These are phyloP conservation scores for Penicillium olsonii DNA, from an alignment of 2,329 filamentous ascomycete species.

Conservation along the genomic window DNA sequence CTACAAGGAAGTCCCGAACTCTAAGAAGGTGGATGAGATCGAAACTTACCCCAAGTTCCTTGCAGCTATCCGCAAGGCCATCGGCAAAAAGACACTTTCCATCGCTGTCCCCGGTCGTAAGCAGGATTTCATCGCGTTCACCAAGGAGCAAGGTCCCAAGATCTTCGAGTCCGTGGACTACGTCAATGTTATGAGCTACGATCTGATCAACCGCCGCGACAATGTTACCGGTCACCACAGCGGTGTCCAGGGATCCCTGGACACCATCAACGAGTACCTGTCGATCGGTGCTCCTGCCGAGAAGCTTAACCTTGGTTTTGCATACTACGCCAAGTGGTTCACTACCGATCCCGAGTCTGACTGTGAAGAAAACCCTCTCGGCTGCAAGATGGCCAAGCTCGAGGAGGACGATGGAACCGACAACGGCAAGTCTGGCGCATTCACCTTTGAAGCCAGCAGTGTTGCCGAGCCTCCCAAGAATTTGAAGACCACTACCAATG, in stretches of 20 bases:
- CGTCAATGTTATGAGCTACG: conserved; percentile 72
- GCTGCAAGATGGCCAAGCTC: conserved; percentile 60
- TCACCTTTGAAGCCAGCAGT: conserved; percentile 50
- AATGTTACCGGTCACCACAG: conserved; percentile 65
- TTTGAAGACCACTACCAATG: conserved; percentile 30
- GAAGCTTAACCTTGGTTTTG: conserved; percentile 67
- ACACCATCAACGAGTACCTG: conserved; percentile 61
- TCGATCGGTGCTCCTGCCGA: conserved; percentile 55
- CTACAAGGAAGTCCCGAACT: conserved; percentile 65
- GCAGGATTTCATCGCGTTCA: conserved; percentile 70
- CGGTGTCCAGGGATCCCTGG: conserved; percentile 58
- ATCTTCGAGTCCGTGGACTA: conserved; percentile 65
- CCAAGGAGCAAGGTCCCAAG: conserved; percentile 54
- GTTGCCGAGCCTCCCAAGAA: conserved; percentile 26
- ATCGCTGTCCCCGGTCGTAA: conserved; percentile 66
- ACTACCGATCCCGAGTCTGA: conserved; percentile 51
- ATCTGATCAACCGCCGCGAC: conserved; percentile 71
- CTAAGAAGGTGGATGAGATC: conserved; percentile 61
- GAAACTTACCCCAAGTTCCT: conserved; percentile 63
- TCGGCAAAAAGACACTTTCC: conserved; percentile 65
- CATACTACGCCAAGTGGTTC: conserved; percentile 71
- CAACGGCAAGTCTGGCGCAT: conserved; percentile 52
- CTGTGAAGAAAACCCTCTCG: conserved; percentile 52
- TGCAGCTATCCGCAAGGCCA: conserved; percentile 56
- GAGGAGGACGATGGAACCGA: conserved; percentile 64